Evolutionary conservation across 345 rosid genomes (phyloP).

Genomic region (Kandelia obovata): DNA sequence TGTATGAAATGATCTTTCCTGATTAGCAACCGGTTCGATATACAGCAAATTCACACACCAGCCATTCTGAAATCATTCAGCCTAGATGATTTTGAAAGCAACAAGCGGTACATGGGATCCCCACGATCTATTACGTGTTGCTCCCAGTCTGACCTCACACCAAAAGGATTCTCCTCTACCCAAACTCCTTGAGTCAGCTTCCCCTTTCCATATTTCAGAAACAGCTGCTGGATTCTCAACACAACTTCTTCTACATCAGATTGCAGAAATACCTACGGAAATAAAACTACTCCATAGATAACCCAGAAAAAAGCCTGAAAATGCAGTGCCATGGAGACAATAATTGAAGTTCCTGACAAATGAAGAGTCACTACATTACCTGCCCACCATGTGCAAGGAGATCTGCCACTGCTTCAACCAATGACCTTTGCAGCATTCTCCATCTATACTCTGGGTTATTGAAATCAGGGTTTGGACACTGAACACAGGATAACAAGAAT

Average conservation of each 20-base stretch:
- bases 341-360: neutral
- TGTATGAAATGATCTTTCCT: neutral
- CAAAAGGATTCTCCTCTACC: conserved; percentile 62
- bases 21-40: neutral
- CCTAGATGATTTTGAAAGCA: conserved; percentile 40
- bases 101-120: conserved; percentile 51
- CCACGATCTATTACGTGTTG: conserved; percentile 55
- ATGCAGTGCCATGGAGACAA: neutral
- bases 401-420: conserved; percentile 59
- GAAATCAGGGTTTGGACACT: conserved; percentile 82
- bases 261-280: conserved; percentile 56
- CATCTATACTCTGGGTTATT: conserved; percentile 56
- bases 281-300: neutral
- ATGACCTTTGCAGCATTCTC: conserved; percentile 62
- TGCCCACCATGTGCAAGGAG: conserved; percentile 52
- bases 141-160: conserved; percentile 68
- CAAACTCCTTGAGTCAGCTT: conserved; percentile 39
- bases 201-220: conserved; percentile 47
- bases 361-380: conserved; percentile 30
- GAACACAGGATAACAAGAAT: neutral
- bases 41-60: neutral
- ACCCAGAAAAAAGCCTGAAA: neutral
- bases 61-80: neutral
- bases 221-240: conserved; percentile 47
- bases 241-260: conserved; percentile 61